Conservation (phyloP, 2,329 filamentous ascomycete genomes). For the Paecilomyces variotii region DNA sequence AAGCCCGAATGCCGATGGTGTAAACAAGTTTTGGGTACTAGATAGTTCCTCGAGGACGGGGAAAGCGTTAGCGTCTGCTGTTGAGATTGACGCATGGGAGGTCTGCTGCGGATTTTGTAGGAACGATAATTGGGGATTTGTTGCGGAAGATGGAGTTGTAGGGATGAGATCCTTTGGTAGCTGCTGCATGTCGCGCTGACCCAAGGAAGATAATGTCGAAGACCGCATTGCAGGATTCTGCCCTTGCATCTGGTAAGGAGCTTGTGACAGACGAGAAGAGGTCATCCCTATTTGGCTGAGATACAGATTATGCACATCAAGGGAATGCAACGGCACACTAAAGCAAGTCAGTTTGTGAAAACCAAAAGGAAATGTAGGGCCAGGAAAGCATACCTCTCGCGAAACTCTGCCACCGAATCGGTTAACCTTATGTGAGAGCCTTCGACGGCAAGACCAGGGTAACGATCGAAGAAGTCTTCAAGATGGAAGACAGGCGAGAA, state of each 20-base stretch:
- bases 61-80: not conserved
- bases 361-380: not conserved
- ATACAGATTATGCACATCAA: slow-evolving; percentile 7
- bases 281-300: slow-evolving; percentile 2
- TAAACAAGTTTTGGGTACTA: slow-evolving; percentile 28
- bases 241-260: slow-evolving; percentile 3
- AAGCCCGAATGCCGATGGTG: slow-evolving; percentile 25
- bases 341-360: not conserved
- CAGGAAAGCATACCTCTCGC: slow-evolving; percentile 43
- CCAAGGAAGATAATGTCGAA: not conserved
- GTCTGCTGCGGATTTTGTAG: slow-evolving; percentile 9
- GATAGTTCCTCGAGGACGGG: not conserved
- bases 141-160: not conserved
- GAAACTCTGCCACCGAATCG: slow-evolving; percentile 56
- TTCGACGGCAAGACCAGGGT: slow-evolving; percentile 64
- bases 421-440: slow-evolving; percentile 64
- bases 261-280: slow-evolving; percentile 4
- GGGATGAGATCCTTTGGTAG: not conserved
- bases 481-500: slow-evolving; percentile 75
- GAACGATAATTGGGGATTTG: not conserved
- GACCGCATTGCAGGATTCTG: not conserved
- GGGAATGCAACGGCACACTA: slow-evolving; percentile 6
- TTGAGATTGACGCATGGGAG: slow-evolving; percentile 4
- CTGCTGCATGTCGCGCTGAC: slow-evolving; percentile 2
- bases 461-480: slow-evolving; percentile 82